Percentiles rank a stretch among this genome's conserved stretches.
phyloP scores from a whole-genome alignment of 2,329 filamentous ascomycete genomes.

The Metarhizium anisopliae region DNA sequence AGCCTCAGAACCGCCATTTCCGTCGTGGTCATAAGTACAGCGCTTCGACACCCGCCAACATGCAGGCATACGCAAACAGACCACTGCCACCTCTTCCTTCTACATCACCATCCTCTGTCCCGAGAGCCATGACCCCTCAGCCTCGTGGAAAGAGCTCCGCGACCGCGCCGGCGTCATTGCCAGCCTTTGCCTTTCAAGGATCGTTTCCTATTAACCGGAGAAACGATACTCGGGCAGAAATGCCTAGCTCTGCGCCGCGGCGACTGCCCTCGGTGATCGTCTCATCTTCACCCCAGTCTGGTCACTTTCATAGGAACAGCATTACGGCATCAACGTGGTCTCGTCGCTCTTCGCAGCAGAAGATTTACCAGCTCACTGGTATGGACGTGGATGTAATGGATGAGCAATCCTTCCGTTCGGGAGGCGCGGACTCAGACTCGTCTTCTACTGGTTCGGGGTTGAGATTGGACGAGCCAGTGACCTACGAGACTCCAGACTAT shows the following conservation, averaged over 20 bases:
- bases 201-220: neutral
- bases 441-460: constrained; percentile 1
- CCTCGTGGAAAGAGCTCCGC: neutral
- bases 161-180: neutral
- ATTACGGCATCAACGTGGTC: neutral
- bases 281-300: neutral
- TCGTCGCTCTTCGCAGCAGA: constrained; percentile 22
- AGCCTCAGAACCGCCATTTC: neutral
- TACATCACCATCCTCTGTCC: neutral
- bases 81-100: constrained; percentile 13
- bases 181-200: neutral
- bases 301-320: neutral
- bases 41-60: constrained; percentile 5
- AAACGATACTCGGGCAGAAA: neutral
- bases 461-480: neutral
- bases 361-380: constrained; percentile 33
- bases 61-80: constrained; percentile 11
- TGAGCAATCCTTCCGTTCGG: neutral
- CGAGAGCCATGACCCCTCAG: neutral
- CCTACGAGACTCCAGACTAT: constrained; percentile 1
- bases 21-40: constrained; percentile 1
- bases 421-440: constrained; percentile 3
- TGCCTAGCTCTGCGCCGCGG: neutral
- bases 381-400: constrained; percentile 24
- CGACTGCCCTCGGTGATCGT: neutral